Conservation (phyloP, 495 filamentous ascomycete genomes). For the Talaromyces adpressus region DNA sequence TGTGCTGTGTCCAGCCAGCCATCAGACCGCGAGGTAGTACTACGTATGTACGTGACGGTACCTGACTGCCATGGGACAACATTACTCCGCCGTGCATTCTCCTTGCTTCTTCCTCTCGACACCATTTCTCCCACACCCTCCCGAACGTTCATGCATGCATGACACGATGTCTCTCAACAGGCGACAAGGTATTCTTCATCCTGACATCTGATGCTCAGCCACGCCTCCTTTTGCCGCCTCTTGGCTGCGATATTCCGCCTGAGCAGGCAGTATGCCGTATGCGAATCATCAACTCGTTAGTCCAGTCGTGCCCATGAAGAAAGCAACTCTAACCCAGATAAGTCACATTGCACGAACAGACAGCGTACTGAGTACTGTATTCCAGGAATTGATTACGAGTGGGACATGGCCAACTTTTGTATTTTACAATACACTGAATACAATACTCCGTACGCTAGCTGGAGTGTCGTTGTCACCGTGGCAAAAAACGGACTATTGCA, state of each 20-base stretch:
- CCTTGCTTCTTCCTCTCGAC: neutral
- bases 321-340: neutral
- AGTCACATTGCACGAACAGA: constrained; percentile 1
- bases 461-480: neutral
- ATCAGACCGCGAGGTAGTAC: too few species aligned
- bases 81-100: neutral
- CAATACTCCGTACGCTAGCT: neutral
- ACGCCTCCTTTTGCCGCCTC: neutral
- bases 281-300: neutral
- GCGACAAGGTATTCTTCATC: neutral
- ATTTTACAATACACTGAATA: neutral
- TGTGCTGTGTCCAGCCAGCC: neutral
- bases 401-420: neutral
- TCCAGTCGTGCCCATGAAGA: neutral
- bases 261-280: neutral
- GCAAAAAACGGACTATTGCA: neutral
- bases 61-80: neutral
- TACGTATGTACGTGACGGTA: neutral
- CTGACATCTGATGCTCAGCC: neutral
- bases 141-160: neutral
- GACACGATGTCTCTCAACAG: neutral
- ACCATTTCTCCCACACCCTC: neutral
- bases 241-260: neutral
- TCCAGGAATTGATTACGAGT: neutral
- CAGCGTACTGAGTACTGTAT: neutral